These are phyloP conservation scores for Citrus reticulata DNA, from an alignment of 345 rosid genomes.

Conservation along the genomic window DNA sequence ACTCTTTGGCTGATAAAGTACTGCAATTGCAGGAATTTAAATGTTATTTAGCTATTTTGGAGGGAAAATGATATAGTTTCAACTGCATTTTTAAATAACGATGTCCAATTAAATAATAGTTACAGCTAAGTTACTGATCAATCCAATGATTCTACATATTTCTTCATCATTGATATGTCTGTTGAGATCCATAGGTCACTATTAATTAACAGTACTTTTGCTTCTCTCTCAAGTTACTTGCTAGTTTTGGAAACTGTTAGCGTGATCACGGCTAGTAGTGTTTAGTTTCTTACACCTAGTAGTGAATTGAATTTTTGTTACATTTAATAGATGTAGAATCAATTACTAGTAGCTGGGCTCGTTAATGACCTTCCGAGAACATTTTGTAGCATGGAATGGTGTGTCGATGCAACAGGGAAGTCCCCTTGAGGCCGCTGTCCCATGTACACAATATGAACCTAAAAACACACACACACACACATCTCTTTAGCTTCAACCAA, in stretches of 20 bases:
- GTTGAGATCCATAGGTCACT: neutral
- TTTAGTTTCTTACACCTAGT: neutral
- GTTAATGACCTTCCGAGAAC: slow-evolving; percentile 32
- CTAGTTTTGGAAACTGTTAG: neutral
- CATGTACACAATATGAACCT: slow-evolving; percentile 43
- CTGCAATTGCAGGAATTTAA: slow-evolving; percentile 15
- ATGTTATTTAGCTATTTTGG: neutral
- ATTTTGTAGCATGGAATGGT: slow-evolving; percentile 31
- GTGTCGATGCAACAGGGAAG: slow-evolving; percentile 1
- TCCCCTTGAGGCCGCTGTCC: slow-evolving; percentile 27
- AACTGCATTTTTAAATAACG: neutral
- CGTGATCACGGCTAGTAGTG: neutral
- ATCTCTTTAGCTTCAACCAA: neutral
- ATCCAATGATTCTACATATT: neutral
- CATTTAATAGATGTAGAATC: neutral
- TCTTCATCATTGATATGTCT: too few relatives aligned
- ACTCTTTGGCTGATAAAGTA: slow-evolving; percentile 21
- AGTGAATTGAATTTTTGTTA: neutral
- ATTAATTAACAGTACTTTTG: neutral
- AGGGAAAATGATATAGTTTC: neutral
- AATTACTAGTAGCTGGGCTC: neutral
- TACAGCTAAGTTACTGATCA: neutral
- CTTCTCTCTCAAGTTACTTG: neutral
- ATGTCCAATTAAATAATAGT: neutral
- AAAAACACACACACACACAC: neutral